Base-by-base conservation (phyloP, 2,329 filamentous ascomycete species). In the Beauveria scarabaeidicola region DNA sequence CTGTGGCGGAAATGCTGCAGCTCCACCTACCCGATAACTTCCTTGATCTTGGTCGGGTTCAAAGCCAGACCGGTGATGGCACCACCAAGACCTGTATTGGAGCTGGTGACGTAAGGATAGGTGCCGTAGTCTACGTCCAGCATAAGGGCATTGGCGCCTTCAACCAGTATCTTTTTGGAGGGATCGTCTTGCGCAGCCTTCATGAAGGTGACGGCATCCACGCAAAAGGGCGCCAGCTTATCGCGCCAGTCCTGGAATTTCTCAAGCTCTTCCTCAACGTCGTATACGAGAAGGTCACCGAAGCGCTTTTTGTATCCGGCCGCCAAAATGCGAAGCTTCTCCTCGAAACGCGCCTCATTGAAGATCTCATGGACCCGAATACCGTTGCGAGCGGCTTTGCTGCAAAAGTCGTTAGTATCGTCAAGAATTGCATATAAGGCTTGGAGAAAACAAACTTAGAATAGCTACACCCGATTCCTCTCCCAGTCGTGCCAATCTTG, bases 281-380 rank as follows among this genome's bases (percentile, higher is more conserved):
- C 84, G 69, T 84, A 83, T 64, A 83, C 69, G 58, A 88, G 73
- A 27, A 89, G 72, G 64, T 87, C 82, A 8, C 88, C 87, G 66
- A 84, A 91, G 55, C 86, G 78, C 74, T 87, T 85, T 78, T 77
- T 57, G 89, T 75, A 65, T 80, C 80, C 84, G 6, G 72, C 65
- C 9, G 81, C 86, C 52, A 91, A 74, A 25, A 76, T 73, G 44
- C 85, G 78, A 47, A 91, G 73, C 71, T 88, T 88, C 44, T 72
- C 68, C 73, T 90, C 87, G 65, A 91, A 90, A 8, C 79, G 69
- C 44, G 81, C 75, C 69, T 83, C 79, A 69, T 88, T 76, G 69
- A 90, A 90, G 63, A 91, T 77, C 59, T 91, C 87, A 61, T 80
- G 77, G 51, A 91, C 72, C 58, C 83, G 78, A 61, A 92, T 78